Base-by-base conservation (phyloP, 164 flowering plant species). In the Tetrastigma voinierianum region DNA sequence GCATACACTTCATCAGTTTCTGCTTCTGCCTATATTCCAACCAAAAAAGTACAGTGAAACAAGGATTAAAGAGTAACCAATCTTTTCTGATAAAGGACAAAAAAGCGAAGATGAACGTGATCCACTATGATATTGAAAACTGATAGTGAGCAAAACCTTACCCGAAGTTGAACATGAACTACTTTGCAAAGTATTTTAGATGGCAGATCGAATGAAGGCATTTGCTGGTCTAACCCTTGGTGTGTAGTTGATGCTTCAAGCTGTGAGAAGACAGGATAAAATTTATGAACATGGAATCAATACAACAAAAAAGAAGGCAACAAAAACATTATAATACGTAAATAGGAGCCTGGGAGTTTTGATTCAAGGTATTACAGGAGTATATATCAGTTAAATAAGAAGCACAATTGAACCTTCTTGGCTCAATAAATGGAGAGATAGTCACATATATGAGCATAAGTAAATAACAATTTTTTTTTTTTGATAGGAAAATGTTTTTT, bases 21-120 rank as follows among this genome's bases (percentile, higher is more conserved):
- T 19, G 59, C 55, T 52, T 71, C 74, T 21, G 90, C 90, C 90
- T 86, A 59, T 70, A 70, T 16, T 64, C 25, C 48, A 72, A 52
- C 49, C 45, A 56, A 56, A 66, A 40, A 47, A 19, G 13, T 43
- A 24, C 58, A 62, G 55, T 48, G 32, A 23, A 70, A 49, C 55
- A 10, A 51, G 47, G 13, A 65, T 46, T 16, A n/a, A 54, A 16
- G 56, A 43, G 58, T 4, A 24, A 46, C 16, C 19, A 23, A 24
- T 2, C 17, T 43, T 57, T 19, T 21, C 16, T n/a, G 59, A 19
- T 14, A 43, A 51, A 47, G 49, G 20, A 3, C 5, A 23, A 8
- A 9, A 23, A 25, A 46, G 13, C 14, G 45, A 47, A 65, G 12
- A 32, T 46, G 8, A 43, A 54, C 6, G n/a, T 10, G 10, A 43